Conservation (phyloP, 768 basidiomycete species). For the Lactarius indigo region DNA sequence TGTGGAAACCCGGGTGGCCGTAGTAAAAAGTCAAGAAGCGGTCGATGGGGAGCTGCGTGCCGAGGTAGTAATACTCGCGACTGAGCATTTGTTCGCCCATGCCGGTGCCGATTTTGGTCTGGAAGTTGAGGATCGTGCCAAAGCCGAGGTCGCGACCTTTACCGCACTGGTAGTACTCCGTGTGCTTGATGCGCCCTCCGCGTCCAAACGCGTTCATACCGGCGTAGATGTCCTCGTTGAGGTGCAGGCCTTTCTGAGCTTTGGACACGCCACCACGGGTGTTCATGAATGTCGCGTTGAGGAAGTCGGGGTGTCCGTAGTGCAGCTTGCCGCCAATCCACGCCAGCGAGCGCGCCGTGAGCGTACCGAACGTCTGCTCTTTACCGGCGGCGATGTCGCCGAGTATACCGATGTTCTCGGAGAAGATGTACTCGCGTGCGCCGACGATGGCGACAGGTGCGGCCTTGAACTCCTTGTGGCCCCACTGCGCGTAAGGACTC, state of each 20-base stretch:
- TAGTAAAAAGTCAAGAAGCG: constrained; percentile 99
- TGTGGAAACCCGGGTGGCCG: constrained; percentile 98
- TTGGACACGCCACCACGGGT: constrained; percentile 98
- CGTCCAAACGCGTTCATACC: constrained; percentile 98
- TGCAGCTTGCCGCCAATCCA: constrained; percentile 99
- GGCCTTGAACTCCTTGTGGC: constrained; percentile 81
- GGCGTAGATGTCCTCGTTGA: constrained; percentile 99
- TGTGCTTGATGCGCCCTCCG: constrained; percentile 97
- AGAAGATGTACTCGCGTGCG: constrained; percentile 99
- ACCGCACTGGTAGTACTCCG: constrained; percentile 98
- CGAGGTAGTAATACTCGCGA: constrained; percentile 97
- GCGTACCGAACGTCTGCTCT: constrained; percentile 98
- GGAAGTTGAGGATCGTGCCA: constrained; percentile 98
- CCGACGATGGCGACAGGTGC: constrained; percentile 96
- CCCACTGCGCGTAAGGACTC: constrained; percentile 90
- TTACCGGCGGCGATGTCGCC: constrained; percentile 98
- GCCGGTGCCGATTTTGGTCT: constrained; percentile 99
- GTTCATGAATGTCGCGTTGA: constrained; percentile 96
- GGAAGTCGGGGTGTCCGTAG: constrained; percentile 99
- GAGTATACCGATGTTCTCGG: constrained; percentile 98
- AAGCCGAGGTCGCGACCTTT: constrained; percentile 99
- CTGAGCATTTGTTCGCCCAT: constrained; percentile 99
- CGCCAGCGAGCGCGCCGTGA: constrained; percentile 91
- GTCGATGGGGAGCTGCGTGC: constrained; percentile 96
- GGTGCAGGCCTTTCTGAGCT: constrained; percentile 97